Percentiles rank a stretch among this genome's conserved stretches.
Evolutionary conservation across 176 grass and related monocot genomes (phyloP).

Genomic region (Thalia dealbata): DNA sequence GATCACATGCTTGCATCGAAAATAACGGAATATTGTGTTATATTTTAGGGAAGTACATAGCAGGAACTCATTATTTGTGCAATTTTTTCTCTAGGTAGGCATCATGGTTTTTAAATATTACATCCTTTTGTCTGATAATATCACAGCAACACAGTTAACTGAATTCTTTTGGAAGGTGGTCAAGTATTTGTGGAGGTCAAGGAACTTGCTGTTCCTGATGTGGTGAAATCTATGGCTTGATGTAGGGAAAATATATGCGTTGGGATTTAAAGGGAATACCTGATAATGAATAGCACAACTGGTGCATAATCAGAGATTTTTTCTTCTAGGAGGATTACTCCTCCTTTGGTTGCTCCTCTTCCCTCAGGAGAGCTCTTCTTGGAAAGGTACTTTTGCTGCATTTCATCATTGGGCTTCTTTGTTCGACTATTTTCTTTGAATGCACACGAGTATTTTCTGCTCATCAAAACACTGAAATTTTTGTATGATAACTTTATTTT

Average conservation of each 20-base stretch:
- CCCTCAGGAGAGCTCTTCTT: slow-evolving; percentile 68
- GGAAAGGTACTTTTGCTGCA: slow-evolving; percentile 55
- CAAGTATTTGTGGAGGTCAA: slow-evolving; percentile 89
- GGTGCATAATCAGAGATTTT: slow-evolving; percentile 78
- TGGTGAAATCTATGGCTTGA: slow-evolving; percentile 83
- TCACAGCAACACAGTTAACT: neutral
- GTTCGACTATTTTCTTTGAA: neutral
- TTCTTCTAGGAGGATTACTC: slow-evolving; percentile 80
- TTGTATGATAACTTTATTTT: neutral
- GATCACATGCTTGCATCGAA: neutral
- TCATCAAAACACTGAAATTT: neutral
- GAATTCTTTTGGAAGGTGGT: slow-evolving; percentile 43
- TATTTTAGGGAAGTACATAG: neutral
- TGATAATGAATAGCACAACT: slow-evolving; percentile 82
- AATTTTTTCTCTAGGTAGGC: too few relatives aligned
- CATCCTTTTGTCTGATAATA: neutral
- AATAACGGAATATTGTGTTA: neutral
- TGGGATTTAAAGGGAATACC: slow-evolving; percentile 79
- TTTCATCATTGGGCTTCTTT: neutral
- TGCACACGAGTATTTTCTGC: neutral
- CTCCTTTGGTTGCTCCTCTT: slow-evolving; percentile 78
- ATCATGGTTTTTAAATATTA: too few relatives aligned
- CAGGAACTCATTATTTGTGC: neutral
- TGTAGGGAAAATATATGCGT: slow-evolving; percentile 89
- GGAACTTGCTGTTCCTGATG: slow-evolving; percentile 83